Conservation (phyloP, 2,329 filamentous ascomycete species). For the Talaromyces verruculosus region DNA sequence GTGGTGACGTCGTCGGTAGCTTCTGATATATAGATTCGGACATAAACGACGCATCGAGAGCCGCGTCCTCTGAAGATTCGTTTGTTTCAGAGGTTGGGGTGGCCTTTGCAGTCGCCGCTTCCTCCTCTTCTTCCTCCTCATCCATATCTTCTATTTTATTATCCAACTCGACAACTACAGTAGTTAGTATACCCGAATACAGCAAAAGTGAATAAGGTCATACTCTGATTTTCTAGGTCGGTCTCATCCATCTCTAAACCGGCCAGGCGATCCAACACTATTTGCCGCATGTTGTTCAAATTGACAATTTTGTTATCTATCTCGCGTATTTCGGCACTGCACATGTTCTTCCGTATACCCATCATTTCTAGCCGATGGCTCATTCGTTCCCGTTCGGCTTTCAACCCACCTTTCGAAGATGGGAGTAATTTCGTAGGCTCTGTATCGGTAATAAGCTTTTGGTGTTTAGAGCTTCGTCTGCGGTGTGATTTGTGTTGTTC, state of each 20-base stretch:
- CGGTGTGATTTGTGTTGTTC: conserved; percentile 68
- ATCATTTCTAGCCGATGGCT: conserved; percentile 89
- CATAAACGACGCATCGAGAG: conserved; percentile 72
- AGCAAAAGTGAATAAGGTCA: conserved; percentile 30
- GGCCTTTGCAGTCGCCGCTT: conserved; percentile 47
- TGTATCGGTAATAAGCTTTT: conserved; percentile 66
- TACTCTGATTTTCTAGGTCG: conserved; percentile 83
- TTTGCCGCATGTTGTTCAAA: conserved; percentile 85
- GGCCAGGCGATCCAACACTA: conserved; percentile 83
- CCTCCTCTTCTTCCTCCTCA: conserved; percentile 42
- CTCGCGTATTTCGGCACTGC: conserved; percentile 89
- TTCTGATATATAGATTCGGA: conserved; percentile 97
- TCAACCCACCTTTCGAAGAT: conserved; percentile 69
- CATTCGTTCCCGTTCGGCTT: conserved; percentile 75
- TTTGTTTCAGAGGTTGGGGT: conserved; percentile 40
- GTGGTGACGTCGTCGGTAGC: conserved; percentile 67
- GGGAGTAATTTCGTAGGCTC: conserved; percentile 60
- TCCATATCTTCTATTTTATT: conserved; percentile 63
- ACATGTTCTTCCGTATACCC: conserved; percentile 93
- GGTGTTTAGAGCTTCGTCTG: conserved; percentile 69
- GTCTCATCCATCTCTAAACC: conserved; percentile 87
- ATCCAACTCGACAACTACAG: conserved; percentile 56
- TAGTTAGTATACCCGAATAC: neutral
- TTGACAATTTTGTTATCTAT: conserved; percentile 97
- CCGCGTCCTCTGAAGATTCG: conserved; percentile 53